Conservation (phyloP, 768 basidiomycete genomes). For the Obba rivulosa region DNA sequence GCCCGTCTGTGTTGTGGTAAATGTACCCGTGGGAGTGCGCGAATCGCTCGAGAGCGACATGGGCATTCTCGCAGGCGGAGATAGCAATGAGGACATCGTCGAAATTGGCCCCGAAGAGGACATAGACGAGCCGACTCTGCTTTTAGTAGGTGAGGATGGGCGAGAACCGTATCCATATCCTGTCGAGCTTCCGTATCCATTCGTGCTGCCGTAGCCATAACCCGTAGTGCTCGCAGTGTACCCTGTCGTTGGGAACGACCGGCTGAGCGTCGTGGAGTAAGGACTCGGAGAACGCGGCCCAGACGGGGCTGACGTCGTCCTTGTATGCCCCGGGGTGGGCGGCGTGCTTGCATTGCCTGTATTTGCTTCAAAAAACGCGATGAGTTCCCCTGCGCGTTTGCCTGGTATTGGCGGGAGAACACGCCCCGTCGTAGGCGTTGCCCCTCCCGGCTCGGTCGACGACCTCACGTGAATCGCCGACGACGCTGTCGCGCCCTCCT, state of each 20-base stretch:
- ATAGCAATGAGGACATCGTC: conserved; percentile 39
- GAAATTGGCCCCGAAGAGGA: conserved; percentile 16
- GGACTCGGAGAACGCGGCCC: conserved; percentile 35
- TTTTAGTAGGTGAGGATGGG: conserved; percentile 44
- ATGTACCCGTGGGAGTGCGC: conserved; percentile 11
- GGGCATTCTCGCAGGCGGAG: conserved; percentile 38
- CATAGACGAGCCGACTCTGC: conserved; percentile 25
- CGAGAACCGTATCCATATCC: conserved; percentile 31
- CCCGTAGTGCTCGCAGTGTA: conserved; percentile 23
- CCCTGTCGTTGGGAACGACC: conserved; percentile 36
- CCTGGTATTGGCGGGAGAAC: conserved; percentile 27
- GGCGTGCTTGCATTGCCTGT: conserved; percentile 29
- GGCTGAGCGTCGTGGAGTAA: conserved; percentile 27
- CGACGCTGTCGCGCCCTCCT: conserved; percentile 33
- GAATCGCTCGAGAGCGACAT: conserved; percentile 22
- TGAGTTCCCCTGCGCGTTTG: conserved; percentile 59
- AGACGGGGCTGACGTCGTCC: conserved; percentile 42
- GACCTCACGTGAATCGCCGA: conserved; percentile 47
- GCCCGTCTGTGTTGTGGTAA: conserved; percentile 16
- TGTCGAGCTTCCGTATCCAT: conserved; percentile 30
- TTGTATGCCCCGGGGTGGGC: conserved; percentile 38
- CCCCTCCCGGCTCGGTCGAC: conserved; percentile 50
- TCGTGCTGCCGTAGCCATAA: conserved; percentile 26
- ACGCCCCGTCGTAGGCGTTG: conserved; percentile 30
- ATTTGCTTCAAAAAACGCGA: conserved; percentile 66